These are phyloP conservation scores for Sapria himalayana DNA, from an alignment of 345 rosid species.

Conservation along the genomic window DNA sequence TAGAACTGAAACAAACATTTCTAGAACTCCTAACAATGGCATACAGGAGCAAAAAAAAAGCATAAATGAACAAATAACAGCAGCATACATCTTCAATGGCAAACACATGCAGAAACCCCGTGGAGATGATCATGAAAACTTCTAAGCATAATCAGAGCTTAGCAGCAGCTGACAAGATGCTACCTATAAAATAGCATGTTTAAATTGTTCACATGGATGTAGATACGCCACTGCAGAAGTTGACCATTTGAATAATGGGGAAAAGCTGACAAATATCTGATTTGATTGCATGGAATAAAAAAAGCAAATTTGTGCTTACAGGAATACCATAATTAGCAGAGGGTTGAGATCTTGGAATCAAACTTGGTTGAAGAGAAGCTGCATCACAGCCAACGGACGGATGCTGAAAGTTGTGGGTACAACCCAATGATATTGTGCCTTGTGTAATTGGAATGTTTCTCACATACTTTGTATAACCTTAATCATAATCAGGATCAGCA, in stretches of 20 bases:
- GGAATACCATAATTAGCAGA: conserved; percentile 28
- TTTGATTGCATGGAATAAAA: conserved; percentile 27
- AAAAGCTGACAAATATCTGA: conserved; percentile 32
- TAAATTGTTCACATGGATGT: conserved; percentile 67
- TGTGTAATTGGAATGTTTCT: conserved; percentile 62
- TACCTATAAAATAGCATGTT: conserved; percentile 68
- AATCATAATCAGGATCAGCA: conserved; percentile 85
- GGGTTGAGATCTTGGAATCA: conserved; percentile 34
- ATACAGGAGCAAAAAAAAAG: conserved; percentile 1
- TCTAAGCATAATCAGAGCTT: conserved; percentile 55
- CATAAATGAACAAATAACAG: conserved; percentile 6
- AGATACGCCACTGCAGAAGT: conserved; percentile 60
- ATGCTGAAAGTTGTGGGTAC: conserved; percentile 38
- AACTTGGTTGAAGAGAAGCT: conserved; percentile 36
- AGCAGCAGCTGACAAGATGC: conserved; percentile 61
- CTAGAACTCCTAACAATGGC: conserved; percentile 3
- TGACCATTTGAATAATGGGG: conserved; percentile 69
- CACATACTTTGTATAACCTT: conserved; percentile 64
- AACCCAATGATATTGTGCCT: conserved; percentile 27
- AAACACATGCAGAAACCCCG: conserved; percentile 9
- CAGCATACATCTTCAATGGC: conserved; percentile 6
- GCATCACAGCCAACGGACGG: conserved; percentile 46
- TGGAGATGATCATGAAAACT: conserved; percentile 18
- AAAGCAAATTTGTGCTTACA: conserved; percentile 32
- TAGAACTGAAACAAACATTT: conserved; percentile 7